A percentile compares a stretch with the other conserved stretches of the same genome.
Conservation (phyloP, 2,329 filamentous ascomycete species). For the Exophiala sideris region DNA sequence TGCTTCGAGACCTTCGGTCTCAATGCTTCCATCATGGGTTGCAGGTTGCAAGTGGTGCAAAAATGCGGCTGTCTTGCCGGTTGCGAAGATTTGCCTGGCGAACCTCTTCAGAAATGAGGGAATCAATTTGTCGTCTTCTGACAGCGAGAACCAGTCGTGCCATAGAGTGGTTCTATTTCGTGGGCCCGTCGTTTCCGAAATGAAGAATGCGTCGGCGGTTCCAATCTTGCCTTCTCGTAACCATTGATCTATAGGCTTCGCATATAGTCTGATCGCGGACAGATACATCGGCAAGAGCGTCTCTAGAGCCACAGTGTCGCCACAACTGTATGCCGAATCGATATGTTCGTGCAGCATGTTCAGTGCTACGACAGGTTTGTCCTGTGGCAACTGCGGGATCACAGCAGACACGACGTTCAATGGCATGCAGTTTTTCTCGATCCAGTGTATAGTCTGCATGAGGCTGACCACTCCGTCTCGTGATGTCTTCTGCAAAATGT, state of each 20-base stretch:
- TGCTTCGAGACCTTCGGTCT: neutral
- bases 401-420: slow-evolving; percentile 5
- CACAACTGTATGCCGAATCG: slow-evolving; percentile 12
- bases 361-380: slow-evolving; percentile 10
- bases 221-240: slow-evolving; percentile 12
- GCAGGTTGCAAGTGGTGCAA: slow-evolving; percentile 7
- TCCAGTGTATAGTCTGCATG: slow-evolving; percentile 8
- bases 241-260: slow-evolving; percentile 19
- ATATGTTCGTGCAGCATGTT: slow-evolving; percentile 9
- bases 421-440: slow-evolving; percentile 1
- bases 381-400: neutral
- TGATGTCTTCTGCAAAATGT: slow-evolving; percentile 10
- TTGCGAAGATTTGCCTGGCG: slow-evolving; percentile 13
- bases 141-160: slow-evolving; percentile 22
- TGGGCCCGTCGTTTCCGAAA: slow-evolving; percentile 4
- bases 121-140: slow-evolving; percentile 5
- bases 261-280: slow-evolving; percentile 13
- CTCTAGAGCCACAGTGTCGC: slow-evolving; percentile 2
- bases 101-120: slow-evolving; percentile 16
- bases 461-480: slow-evolving; percentile 15
- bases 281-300: slow-evolving; percentile 18
- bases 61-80: slow-evolving; percentile 24
- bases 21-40: neutral
- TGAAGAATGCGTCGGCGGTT: slow-evolving; percentile 10
- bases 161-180: slow-evolving; percentile 14